phyloP scores from a whole-genome alignment of 352 stramenopile genomes.

The Phytophthora palmivora region DNA sequence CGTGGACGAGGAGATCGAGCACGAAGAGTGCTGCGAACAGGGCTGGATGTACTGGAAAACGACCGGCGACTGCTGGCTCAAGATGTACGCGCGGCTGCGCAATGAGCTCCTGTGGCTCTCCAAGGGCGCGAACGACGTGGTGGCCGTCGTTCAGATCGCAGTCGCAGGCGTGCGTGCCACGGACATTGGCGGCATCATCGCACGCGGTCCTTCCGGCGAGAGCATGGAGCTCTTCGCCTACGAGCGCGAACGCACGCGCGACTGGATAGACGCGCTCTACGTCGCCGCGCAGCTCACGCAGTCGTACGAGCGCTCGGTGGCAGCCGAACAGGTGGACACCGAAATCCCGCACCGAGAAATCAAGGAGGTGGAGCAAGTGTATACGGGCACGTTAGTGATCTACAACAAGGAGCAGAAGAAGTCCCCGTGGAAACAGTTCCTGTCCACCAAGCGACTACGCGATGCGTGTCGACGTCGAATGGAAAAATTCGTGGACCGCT shows the following conservation, averaged over 20 bases:
- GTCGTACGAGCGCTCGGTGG: slow-evolving; percentile 52
- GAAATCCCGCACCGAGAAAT: slow-evolving; percentile 29
- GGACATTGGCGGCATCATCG: slow-evolving; percentile 54
- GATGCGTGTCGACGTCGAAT: slow-evolving; percentile 56
- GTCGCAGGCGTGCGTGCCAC: slow-evolving; percentile 59
- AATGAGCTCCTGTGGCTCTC: slow-evolving; percentile 79
- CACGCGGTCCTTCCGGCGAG: slow-evolving; percentile 61
- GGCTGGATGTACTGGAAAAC: slow-evolving; percentile 86
- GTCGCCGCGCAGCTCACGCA: slow-evolving; percentile 65
- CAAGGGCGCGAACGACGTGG: slow-evolving; percentile 42
- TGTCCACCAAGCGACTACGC: slow-evolving; percentile 42
- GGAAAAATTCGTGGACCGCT: slow-evolving; percentile 67
- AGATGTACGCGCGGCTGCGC: slow-evolving; percentile 74
- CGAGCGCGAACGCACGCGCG: slow-evolving; percentile 52
- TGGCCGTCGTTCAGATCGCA: slow-evolving; percentile 74
- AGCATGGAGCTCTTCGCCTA: slow-evolving; percentile 83
- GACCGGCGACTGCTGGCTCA: slow-evolving; percentile 71
- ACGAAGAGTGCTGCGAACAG: slow-evolving; percentile 40
- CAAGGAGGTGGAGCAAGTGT: slow-evolving; percentile 53
- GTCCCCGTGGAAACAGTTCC: slow-evolving; percentile 55
- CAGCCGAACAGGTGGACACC: slow-evolving; percentile 20
- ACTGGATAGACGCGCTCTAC: slow-evolving; percentile 74
- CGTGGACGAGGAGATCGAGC: slow-evolving; percentile 29
- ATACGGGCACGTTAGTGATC: slow-evolving; percentile 71
- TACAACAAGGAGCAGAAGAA: slow-evolving; percentile 68